Evolutionary conservation across 345 rosid species (phyloP), one percentile per base, ranked within the genome.

Genomic region (Gossypioides kirkii): DNA sequence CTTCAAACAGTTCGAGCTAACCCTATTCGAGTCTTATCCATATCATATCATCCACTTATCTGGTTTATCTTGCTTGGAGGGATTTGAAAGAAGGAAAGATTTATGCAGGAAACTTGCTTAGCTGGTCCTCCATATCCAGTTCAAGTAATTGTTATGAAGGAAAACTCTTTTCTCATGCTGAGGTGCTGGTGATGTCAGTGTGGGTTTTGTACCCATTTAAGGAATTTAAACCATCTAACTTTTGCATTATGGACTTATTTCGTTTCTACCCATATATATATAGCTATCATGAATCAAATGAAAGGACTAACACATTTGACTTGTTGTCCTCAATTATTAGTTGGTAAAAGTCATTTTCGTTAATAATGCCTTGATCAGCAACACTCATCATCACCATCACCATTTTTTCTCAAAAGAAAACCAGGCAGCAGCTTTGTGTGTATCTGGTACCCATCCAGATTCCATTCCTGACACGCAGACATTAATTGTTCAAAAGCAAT

Each of bases 271-370:
- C 38, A 6, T 53, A 17, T 12, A 17, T 12, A 22, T 20, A 55
- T 20, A 2, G 1, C 12, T 32, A 53, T 18, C 26, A 45, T 41
- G 8, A 55, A 45, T 42, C 42, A 69, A 28, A 52, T 36, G 17
- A 62, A 22, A 60, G 16, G 60, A 42, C 54, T 12, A 54, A 36
- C 73, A 52, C 65, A 5, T 25, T 50, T 72, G 50, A 53, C 58
- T 68, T 54, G 53, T 61, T 55, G 72, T 45, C 69, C 60, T 78
- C 75, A 74, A 78, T 74, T 74, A 78, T 78, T 71, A 46, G 60
- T 50, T 41, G 54, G 32, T 55, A 46, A 25, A 58, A 55, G 76
- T 70, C 69, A 6, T 56, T 78, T 47, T 32, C 69, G 65, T 64
- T 47, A 54, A 63, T 78, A 76, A 74, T 56, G 7, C 45, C n/a